A percentile compares a stretch with the other conserved stretches of the same genome.
Evolutionary conservation across 305 asterid species (phyloP).

Genomic region (Vinca major): DNA sequence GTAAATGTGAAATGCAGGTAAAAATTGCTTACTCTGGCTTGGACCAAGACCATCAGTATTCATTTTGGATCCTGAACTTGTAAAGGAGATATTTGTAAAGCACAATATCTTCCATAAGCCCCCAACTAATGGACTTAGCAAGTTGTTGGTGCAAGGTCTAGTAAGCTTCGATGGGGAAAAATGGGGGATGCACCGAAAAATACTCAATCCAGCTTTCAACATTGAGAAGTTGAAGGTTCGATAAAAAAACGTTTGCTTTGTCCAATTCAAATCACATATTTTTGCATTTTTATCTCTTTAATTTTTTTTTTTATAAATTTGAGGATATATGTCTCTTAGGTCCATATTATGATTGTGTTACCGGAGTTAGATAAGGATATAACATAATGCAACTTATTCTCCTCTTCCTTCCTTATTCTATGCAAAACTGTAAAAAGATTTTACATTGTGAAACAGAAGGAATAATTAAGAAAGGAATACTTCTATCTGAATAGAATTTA

Average conservation of each 20-base stretch:
- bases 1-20: slow-evolving; percentile 4
- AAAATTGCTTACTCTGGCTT: slow-evolving; percentile 14
- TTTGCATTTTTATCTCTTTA: not conserved
- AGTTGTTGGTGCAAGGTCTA: slow-evolving; percentile 17
- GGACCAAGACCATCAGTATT: slow-evolving; percentile 20
- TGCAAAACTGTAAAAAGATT: too few species aligned
- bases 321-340: too few species aligned
- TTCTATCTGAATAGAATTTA: too few species aligned
- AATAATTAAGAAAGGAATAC: too few species aligned
- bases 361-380: too few species aligned
- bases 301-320: too few species aligned
- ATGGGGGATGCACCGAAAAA: slow-evolving; percentile 24
- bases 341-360: too few species aligned
- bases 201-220: slow-evolving; percentile 26
- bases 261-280: too few species aligned
- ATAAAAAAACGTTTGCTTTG: too few species aligned
- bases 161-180: slow-evolving; percentile 15
- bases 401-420: too few species aligned
- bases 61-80: slow-evolving; percentile 21
- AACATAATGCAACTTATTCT: too few species aligned
- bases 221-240: slow-evolving; percentile 24
- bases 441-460: too few species aligned
- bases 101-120: slow-evolving; percentile 1
- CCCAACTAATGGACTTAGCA: slow-evolving; percentile 11
- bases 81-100: slow-evolving; percentile 26